phyloP scores from a whole-genome alignment of 2,329 filamentous ascomycete genomes.

The Phialocephala sp. region DNA sequence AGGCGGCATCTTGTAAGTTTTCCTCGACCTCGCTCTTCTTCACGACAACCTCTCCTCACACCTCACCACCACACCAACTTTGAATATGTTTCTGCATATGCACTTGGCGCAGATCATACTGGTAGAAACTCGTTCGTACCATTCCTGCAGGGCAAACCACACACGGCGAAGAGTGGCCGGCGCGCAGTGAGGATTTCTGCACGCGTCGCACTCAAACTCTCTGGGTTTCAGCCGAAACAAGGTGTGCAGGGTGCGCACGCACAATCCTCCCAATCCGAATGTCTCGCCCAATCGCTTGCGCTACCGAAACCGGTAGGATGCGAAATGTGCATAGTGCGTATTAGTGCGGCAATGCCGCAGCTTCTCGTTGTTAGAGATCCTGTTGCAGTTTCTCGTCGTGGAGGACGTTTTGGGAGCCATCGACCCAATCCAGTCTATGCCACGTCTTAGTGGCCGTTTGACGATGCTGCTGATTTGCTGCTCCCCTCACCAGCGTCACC shows the following conservation, averaged over 20 bases:
- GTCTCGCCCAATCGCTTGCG: constrained; percentile 25
- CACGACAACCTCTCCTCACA: neutral
- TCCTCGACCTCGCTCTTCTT: constrained; percentile 1
- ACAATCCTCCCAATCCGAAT: constrained; percentile 1
- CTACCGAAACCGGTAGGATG: constrained; percentile 22
- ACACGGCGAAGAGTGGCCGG: neutral
- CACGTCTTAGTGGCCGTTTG: constrained; percentile 21
- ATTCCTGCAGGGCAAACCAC: neutral
- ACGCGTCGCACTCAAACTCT: constrained; percentile 21
- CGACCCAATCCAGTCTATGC: constrained; percentile 25
- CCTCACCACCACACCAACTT: neutral
- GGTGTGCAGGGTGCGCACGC: constrained; percentile 9
- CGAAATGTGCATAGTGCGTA: constrained; percentile 23
- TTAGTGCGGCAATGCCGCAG: constrained; percentile 23
- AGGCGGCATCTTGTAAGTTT: neutral
- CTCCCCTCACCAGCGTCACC: constrained; percentile 12
- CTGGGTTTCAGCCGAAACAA: constrained; percentile 31
- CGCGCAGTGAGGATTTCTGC: neutral
- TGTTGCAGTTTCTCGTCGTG: constrained; percentile 33
- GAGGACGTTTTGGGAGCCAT: constrained; percentile 16
- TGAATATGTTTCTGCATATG: constrained; percentile 22
- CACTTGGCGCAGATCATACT: constrained; percentile 20
- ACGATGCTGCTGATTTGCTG: constrained; percentile 20
- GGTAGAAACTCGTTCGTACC: neutral
- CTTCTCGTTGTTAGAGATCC: constrained; percentile 35